These are phyloP conservation scores for Podospora pseudopauciseta DNA, from an alignment of 495 filamentous ascomycete species.

Conservation along the genomic window DNA sequence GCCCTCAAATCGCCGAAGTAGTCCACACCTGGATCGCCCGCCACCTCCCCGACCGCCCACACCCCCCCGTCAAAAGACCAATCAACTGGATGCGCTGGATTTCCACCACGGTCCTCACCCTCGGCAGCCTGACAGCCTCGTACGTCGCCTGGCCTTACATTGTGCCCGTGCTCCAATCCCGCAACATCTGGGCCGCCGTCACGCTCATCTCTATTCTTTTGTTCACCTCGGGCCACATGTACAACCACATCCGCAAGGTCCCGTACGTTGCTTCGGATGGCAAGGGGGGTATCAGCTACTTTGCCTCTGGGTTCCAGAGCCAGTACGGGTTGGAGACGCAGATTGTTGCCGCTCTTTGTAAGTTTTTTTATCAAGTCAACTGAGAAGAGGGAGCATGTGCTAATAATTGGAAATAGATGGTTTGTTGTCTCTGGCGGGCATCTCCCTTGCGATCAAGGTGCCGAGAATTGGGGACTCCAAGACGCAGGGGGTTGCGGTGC, in stretches of 20 bases:
- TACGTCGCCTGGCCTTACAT: constrained; percentile 79
- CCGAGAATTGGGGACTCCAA: constrained; percentile 77
- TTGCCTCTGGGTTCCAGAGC: constrained; percentile 89
- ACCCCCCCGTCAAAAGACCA: constrained; percentile 73
- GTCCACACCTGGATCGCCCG: constrained; percentile 75
- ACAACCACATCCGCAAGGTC: constrained; percentile 95
- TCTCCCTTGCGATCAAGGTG: constrained; percentile 84
- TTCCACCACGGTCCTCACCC: constrained; percentile 58
- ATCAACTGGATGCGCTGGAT: constrained; percentile 80
- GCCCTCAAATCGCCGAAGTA: constrained; percentile 69
- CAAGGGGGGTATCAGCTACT: constrained; percentile 81
- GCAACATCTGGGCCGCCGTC: constrained; percentile 89
- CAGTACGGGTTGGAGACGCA: constrained; percentile 96
- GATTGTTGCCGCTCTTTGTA: constrained; percentile 93
- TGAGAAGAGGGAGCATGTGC: not conserved
- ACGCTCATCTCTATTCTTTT: constrained; percentile 86
- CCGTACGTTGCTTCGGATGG: constrained; percentile 92
- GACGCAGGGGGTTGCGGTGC: constrained; percentile 73
- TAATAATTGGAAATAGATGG: constrained; percentile 61
- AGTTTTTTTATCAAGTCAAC: constrained; percentile 37
- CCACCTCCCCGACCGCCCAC: constrained; percentile 70
- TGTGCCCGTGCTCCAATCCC: constrained; percentile 81
- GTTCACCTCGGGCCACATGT: constrained; percentile 98
- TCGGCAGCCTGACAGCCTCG: constrained; percentile 64
- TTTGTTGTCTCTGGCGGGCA: constrained; percentile 84